Base-by-base conservation (phyloP, 768 basidiomycete species). In the Suillus paluster region DNA sequence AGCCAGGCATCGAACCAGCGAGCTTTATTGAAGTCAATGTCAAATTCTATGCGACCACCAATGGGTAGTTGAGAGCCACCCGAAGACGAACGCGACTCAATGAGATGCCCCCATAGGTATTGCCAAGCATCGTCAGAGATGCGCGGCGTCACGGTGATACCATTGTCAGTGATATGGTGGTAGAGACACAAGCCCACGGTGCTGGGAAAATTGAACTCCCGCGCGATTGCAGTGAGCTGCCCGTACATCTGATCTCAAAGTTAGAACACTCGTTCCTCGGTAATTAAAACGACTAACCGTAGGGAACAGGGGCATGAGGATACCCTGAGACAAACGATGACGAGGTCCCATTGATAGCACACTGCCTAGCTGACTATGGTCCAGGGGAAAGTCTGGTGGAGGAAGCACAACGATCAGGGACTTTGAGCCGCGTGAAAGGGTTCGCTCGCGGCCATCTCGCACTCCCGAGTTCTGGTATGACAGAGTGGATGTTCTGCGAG, bases 41-140 rank as follows among this genome's bases (percentile, higher is more conserved):
- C 94, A 71, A 96, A 95, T 75, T 96, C 94, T 33, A 97, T 83
- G 33, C 84, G 87, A 5, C 92, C 95, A 48, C 85, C 81, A 60
- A 96, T 88, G 0, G 91, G 88, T 21, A 84, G 69, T 25, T 73
- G 71, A 27, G 70, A 66, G 62, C 78, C 63, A 46, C 70, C 64
- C 4, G 72, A 60, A 21, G 74, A 67, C 23, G 74, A 62, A 25
- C 77, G 73, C 42, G 80, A 65, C 36, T 87, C 84, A 46, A 86
- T 80, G 63, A 86, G 76, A 69, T 88, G 84, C 42, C 76, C 77
- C 89, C 91, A 94, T 2, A 94, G 78, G 36, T 85, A 75, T 57
- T 82, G 81, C 93, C 93, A 95, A 10, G 84, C 82, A 59, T 91
- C 91, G 59, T 93, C 91, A 8, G 90, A 87, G 57, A 94, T 84